Percentiles rank a stretch among this genome's conserved stretches.
Conservation (phyloP, 1,139 yeast genomes). For the Hyphopichia pseudoburtonii region DNA sequence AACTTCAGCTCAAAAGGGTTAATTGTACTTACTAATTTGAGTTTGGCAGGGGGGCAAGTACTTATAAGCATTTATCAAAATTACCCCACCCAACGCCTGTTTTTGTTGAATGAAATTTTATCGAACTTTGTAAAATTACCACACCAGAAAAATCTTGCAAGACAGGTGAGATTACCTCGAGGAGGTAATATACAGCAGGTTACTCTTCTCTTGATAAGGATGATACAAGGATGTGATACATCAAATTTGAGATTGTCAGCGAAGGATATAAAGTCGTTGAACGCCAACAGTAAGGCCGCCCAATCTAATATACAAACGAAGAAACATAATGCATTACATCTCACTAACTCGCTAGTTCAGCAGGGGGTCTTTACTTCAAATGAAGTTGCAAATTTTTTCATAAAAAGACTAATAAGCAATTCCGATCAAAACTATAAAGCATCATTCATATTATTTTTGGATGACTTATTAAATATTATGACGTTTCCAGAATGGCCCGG, state of each 20-base stretch:
- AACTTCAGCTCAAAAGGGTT: conserved; percentile 19
- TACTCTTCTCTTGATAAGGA: conserved; percentile 42
- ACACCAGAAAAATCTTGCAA: conserved; percentile 36
- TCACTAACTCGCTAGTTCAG: conserved; percentile 3
- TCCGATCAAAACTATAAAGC: conserved; percentile 39
- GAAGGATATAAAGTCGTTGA: conserved; percentile 5
- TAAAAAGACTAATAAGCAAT: conserved; percentile 36
- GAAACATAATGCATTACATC: conserved; percentile 8
- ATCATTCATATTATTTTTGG: conserved; percentile 50
- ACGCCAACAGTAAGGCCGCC: background rate
- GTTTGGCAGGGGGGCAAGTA: conserved; percentile 34
- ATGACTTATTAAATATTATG: conserved; percentile 54
- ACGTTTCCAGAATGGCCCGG: conserved; percentile 62
- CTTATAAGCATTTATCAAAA: conserved; percentile 45
- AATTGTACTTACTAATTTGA: conserved; percentile 24
- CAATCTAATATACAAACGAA: conserved; percentile 8
- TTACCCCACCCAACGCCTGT: conserved; percentile 52
- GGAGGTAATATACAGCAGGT: conserved; percentile 52
- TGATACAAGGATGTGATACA: conserved; percentile 43
- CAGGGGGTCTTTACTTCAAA: conserved; percentile 18
- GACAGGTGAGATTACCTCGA: conserved; percentile 41
- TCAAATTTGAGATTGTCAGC: conserved; percentile 5
- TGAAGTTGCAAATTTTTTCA: conserved; percentile 38
- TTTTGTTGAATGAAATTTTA: conserved; percentile 61
- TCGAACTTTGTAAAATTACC: conserved; percentile 51